Base-by-base conservation (phyloP, 75 land plant species). In the Ceratopteris richardii region DNA sequence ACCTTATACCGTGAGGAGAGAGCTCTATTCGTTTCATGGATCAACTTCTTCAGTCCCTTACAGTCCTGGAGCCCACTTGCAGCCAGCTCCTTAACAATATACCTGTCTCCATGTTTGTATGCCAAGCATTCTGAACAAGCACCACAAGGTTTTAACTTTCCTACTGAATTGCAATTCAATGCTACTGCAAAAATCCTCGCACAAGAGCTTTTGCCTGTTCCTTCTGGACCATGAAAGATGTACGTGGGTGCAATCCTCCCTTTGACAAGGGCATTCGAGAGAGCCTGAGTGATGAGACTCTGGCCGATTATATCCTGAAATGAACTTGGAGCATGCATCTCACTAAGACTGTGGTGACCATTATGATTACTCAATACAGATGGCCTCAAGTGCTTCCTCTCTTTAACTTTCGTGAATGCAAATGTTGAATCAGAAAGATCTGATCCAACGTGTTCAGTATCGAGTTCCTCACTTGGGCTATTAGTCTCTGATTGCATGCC, bases 401-500 rank as follows among this genome's bases (percentile, higher is more conserved):
- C 61, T 39, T 61, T 61, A 36, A 69, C 74, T 50, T 70, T 68
- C 22, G 54, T 69, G 41, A 79, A 78, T 62, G 80, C 76, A 54
- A 65, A 65, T 54, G 71, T 57, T 43, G 76, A 72, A 36, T 72
- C 77, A 56, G 76, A 77, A 30, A 44, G 33, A 26, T 67, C 76
- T 27, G 63, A 47, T 26, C 62, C 63, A n/a, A 80, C 37, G 6
- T 61, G 59, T 25, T 71, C 73, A 54, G 56, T 71, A 12, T 36
- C 58, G 62, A 57, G 61, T 66, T 61, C 66, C 43, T 65, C 57
- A 62, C 72, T 54, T 25, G 68, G 66, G 20, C 19, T 13, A 1
- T 24, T 48, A 43, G 64, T 79, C 16, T 67, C 75, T 22, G 72
- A 82, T 21, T 82, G 80, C 29, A 52, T 80, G 39, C 66, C 65